Percentiles rank a stretch among this genome's conserved stretches.
Evolutionary conservation across 2,329 filamentous ascomycete species (phyloP).

Genomic region (Epichloe typhina): DNA sequence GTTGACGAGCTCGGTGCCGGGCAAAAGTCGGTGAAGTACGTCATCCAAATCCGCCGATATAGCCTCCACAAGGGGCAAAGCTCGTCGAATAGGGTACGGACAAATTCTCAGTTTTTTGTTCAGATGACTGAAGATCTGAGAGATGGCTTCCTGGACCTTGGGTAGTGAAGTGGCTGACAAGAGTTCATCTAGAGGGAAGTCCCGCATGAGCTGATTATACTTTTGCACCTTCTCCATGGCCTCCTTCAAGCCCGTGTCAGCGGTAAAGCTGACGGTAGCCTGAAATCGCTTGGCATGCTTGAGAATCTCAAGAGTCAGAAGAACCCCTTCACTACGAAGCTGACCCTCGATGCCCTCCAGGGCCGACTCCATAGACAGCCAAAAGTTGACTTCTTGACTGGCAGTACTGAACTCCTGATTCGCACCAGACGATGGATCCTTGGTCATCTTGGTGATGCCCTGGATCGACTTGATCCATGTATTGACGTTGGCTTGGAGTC

Average conservation of each 20-base stretch:
- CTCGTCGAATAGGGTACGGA: conserved; percentile 85
- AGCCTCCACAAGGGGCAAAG: conserved; percentile 86
- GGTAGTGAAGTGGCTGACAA: conserved; percentile 79
- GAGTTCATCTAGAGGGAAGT: conserved; percentile 91
- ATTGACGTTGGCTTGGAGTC: conserved; percentile 84
- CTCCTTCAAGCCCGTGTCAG: conserved; percentile 92
- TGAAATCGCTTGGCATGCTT: conserved; percentile 97
- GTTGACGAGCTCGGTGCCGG: conserved; percentile 79
- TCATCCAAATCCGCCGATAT: conserved; percentile 89
- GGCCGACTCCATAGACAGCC: conserved; percentile 92
- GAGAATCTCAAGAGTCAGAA: conserved; percentile 83
- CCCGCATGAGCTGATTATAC: conserved; percentile 97
- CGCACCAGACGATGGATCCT: conserved; percentile 58
- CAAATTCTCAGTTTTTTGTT: conserved; percentile 97
- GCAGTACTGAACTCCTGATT: conserved; percentile 51
- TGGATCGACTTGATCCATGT: conserved; percentile 99
- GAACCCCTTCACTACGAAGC: conserved; percentile 75
- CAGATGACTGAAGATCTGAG: conserved; percentile 82
- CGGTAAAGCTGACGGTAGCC: conserved; percentile 89
- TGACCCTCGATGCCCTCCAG: conserved; percentile 86
- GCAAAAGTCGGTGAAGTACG: conserved; percentile 72
- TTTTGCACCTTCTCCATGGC: conserved; percentile 93
- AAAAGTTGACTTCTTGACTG: conserved; percentile 97
- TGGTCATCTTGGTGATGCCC: conserved; percentile 84
- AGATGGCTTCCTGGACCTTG: conserved; percentile 80